Conservation (phyloP, 768 basidiomycete species). For the Auriscalpium microsporum region DNA sequence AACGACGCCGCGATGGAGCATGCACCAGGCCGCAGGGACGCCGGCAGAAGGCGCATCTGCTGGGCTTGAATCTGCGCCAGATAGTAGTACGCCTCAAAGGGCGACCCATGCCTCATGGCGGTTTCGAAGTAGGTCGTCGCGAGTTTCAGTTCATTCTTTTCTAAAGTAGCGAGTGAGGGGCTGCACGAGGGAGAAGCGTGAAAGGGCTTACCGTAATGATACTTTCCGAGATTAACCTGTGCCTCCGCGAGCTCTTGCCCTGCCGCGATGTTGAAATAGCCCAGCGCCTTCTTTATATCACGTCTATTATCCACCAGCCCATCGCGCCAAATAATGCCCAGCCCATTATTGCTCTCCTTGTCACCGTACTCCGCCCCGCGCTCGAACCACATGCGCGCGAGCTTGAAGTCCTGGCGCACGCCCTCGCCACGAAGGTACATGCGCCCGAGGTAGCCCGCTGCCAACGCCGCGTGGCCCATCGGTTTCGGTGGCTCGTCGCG, state of each 20-base stretch:
- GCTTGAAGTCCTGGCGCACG: slow-evolving; percentile 60
- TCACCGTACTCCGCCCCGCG: slow-evolving; percentile 76
- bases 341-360: slow-evolving; percentile 79
- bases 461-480: slow-evolving; percentile 57
- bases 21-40: slow-evolving; percentile 53
- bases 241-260: slow-evolving; percentile 88
- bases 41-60: slow-evolving; percentile 40
- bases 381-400: slow-evolving; percentile 92
- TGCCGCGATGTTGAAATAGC: slow-evolving; percentile 71
- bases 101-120: slow-evolving; percentile 81
- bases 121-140: slow-evolving; percentile 76
- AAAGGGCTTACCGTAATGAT: slow-evolving; percentile 46
- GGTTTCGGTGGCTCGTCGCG: slow-evolving; percentile 21
- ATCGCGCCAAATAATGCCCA: slow-evolving; percentile 91
- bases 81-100: slow-evolving; percentile 93
- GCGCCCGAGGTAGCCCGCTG: slow-evolving; percentile 83
- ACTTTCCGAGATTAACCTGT: slow-evolving; percentile 82
- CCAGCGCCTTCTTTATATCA: slow-evolving; percentile 56
- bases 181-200: neutral
- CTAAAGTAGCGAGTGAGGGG: slow-evolving; percentile 31
- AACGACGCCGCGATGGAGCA: slow-evolving; percentile 90
- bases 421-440: slow-evolving; percentile 96
- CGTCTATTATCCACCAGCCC: slow-evolving; percentile 61
- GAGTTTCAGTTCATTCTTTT: slow-evolving; percentile 51
- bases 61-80: slow-evolving; percentile 73